Evolutionary conservation across 2,329 filamentous ascomycete species (phyloP), one percentile per base, ranked within the genome.

Genomic region (Sporothrix brasiliensis): DNA sequence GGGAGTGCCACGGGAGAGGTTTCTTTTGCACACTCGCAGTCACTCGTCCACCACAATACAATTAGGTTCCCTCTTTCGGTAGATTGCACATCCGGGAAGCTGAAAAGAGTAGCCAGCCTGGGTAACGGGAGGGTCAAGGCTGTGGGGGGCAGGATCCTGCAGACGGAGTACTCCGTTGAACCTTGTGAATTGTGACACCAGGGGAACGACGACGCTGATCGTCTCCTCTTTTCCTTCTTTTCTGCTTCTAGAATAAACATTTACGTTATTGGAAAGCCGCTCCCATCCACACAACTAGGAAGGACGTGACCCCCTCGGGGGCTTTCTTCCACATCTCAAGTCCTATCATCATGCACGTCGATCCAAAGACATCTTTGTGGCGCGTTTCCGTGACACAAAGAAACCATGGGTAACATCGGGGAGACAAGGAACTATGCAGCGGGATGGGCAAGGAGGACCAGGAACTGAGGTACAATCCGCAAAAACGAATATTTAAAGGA

Each of bases 301-400:
- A 34, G 34, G 34, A 2, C 34, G 6, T 34, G 24, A 24, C 6
- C 34, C 34, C 34, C 34, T 9, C 34, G 34, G 6, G 4, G 34
- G 34, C 30, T 21, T 58, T 58, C 54, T 14, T 30, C 60, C 24
- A 50, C 49, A 34, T 34, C 34, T 34, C 34, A 34, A 34, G 34
- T 34, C 34, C 34, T 34, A 34, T 34, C 34, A 34, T 34, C 34
- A 34, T 34, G 34, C 34, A 34, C 7, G 34, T 34, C 7, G 6
- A 34, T 9, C 5, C 34, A 34, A 5, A 34, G 4, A 34, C 34
- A 34, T 9, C 34, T 34, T 9, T 9, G 34, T 9, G 34, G 34
- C 34, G 34, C 4, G 34, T 66, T 50, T 66, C 44, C 61, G 7
- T 66, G 61, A 66, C 14, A 50, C 61, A 52, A 21, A 41, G 24